Base-by-base conservation (phyloP, 1,139 yeast genomes). In the Yamadazyma sp. region DNA sequence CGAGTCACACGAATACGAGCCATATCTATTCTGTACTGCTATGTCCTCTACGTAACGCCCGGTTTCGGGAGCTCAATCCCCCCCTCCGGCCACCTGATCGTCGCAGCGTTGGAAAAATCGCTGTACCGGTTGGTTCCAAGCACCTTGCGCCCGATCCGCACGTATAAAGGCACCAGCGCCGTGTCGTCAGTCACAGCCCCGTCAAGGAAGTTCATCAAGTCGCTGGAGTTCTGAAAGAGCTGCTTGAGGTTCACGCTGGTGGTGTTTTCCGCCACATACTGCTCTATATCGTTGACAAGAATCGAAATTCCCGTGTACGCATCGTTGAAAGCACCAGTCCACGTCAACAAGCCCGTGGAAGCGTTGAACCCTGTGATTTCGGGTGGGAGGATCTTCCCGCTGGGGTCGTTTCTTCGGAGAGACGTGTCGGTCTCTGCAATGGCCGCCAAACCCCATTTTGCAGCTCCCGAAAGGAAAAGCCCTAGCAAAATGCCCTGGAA, bases 361-460 rank as follows among this genome's bases (percentile, higher is more conserved):
- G 20, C 18, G 18, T 29, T n/a, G 31, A 29, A 29, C 10, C 24
- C 31, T 3, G 31, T 26, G 38, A 83, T 69, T 1, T 50, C 50
- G 0, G 95, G 95, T 1, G 88, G 86, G n/a, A 61, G 48, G 7
- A 78, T 55, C 10, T 62, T 70, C 0, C 85, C 86, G 31, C 77
- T 69, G 0, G 95, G 95, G 48, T 87, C 96, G 20, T 85, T 85
- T 48, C 96, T 66, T 43, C 80, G 62, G 34, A 89, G 61, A 11
- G 88, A 76, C 10, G 72, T 64, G 33, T 76, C 76, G 0, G 97
- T 88, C 54, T 90, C 96, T 2, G 86, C 80, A 42, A 90, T 81
- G 16, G 96, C 82, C 2, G 95, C 97, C 53, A 85, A 81, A 38
- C 94, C 97, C 98, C 98, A 90, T 42, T 95, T 70, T 0, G 95